These are phyloP conservation scores for Chrysosporium queenslandicum DNA, from an alignment of 2,329 filamentous ascomycete genomes.

Conservation along the genomic window DNA sequence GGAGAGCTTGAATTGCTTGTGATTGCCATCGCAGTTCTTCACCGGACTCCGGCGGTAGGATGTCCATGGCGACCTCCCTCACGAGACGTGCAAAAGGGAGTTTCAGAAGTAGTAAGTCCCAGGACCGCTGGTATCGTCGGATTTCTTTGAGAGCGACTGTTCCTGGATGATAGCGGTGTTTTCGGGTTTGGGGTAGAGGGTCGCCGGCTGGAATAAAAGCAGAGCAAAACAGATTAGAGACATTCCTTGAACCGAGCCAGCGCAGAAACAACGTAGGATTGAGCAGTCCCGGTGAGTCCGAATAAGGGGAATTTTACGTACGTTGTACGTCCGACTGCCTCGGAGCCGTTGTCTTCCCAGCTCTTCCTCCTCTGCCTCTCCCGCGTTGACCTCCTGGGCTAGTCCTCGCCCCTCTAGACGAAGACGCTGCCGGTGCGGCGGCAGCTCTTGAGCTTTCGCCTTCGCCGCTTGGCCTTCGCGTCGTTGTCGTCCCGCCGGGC, in stretches of 20 bases:
- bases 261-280: neutral
- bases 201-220: constrained; percentile 52
- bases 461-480: constrained; percentile 11
- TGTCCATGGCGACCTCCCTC: constrained; percentile 45
- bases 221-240: neutral
- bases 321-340: constrained; percentile 31
- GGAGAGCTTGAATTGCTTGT: constrained; percentile 82
- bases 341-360: constrained; percentile 17
- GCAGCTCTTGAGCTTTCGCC: constrained; percentile 7
- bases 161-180: constrained; percentile 60
- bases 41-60: constrained; percentile 49
- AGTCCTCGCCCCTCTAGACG: constrained; percentile 9
- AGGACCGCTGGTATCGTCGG: constrained; percentile 76
- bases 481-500: constrained; percentile 5
- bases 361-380: constrained; percentile 12
- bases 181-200: constrained; percentile 54
- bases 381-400: neutral
- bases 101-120: constrained; percentile 68
- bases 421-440: constrained; percentile 1
- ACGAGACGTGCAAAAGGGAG: constrained; percentile 42
- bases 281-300: neutral
- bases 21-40: constrained; percentile 87
- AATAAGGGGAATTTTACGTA: constrained; percentile 20
- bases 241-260: constrained; percentile 10
- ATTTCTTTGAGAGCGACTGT: constrained; percentile 88